Evolutionary conservation across 2,329 filamentous ascomycete genomes (phyloP), one percentile per base, ranked within the genome.

Genomic region (Chrysoporthe puriensis): DNA sequence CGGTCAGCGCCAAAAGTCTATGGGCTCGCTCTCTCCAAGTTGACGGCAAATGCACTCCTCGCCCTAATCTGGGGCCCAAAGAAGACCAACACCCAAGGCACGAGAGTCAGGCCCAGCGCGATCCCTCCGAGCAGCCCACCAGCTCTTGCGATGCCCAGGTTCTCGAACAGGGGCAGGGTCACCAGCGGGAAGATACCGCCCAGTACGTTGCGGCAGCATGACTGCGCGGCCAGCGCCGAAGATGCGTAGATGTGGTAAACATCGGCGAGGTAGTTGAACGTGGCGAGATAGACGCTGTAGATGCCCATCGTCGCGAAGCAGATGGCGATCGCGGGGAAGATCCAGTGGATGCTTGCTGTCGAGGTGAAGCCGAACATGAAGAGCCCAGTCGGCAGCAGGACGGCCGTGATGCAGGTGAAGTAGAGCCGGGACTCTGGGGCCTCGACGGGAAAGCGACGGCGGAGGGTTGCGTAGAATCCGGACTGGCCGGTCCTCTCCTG

Each of bases 211-310:
- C 94, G 87, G 73, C 92, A 95, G 76, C 92, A 96, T 18, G 88
- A 91, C 80, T 97, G 93, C 0, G 94, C 93, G 0, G 94, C 94
- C 6, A 97, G 81, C 0, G 94, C 94, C 0, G 92, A 96, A 50
- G 90, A 93, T 0, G 94, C 93, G 73, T 95, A 97, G 2, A 86
- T 84, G 75, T 94, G 91, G 77, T 97, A 97, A 1, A 90, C 90
- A 75, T 97, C 94, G 26, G 94, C 93, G 1, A 97, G 84, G 73
- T 97, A 97, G 76, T 97, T 97, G 81, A 97, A 97, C 0, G 93
- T 92, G 2, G 94, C 90, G 1, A 97, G 85, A 75, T 96, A 96
- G 46, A 97, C 88, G 52, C 88, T 90, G 77, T 93, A 95, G 71
- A 97, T 96, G 40, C 94, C 91, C 83, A 95, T 91, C 0, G 91